Evolutionary conservation across 192 early-diverging fungal species (phyloP).

Genomic region (Coemansia sp.): DNA sequence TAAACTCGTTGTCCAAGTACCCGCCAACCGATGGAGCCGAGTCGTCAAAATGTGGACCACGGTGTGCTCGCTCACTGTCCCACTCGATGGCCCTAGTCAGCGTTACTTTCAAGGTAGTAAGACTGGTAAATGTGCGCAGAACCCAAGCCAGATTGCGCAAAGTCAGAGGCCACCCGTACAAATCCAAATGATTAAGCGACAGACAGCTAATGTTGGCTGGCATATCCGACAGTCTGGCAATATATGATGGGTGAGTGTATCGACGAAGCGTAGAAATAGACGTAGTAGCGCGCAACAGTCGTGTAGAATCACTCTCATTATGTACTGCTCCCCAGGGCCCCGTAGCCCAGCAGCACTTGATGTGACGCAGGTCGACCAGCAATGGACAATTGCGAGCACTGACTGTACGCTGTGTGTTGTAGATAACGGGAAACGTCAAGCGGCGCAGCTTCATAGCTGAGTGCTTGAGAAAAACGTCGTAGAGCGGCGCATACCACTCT

Average conservation of each 20-base stretch:
- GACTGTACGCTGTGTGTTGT: conserved; percentile 41
- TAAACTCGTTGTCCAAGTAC: not conserved
- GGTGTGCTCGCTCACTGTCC: not conserved
- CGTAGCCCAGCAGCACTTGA: conserved; percentile 55
- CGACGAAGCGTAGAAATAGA: conserved; percentile 30
- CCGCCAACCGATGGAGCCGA: not conserved
- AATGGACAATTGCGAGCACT: conserved; percentile 30
- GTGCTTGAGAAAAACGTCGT: conserved; percentile 38
- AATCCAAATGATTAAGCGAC: conserved; percentile 16
- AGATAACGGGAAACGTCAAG: conserved; percentile 49
- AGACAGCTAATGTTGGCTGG: conserved; percentile 22
- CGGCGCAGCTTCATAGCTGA: conserved; percentile 12
- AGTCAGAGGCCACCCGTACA: conserved; percentile 51
- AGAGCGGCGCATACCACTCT: conserved; percentile 53
- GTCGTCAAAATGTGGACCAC: not conserved
- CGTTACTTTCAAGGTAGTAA: conserved; percentile 28
- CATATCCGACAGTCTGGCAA: conserved; percentile 30
- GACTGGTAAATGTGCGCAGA: conserved; percentile 6
- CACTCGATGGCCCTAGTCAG: not conserved
- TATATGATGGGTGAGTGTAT: conserved; percentile 51
- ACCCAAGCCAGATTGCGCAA: conserved; percentile 33
- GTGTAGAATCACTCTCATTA: conserved; percentile 42
- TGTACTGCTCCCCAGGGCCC: conserved; percentile 18
- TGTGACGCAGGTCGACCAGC: conserved; percentile 35
- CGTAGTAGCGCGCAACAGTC: conserved; percentile 32